Evolutionary conservation across 805 yeast genomes (phyloP), one percentile per base, ranked within the genome.

Genomic region (Lipomyces yamanashiensis): DNA sequence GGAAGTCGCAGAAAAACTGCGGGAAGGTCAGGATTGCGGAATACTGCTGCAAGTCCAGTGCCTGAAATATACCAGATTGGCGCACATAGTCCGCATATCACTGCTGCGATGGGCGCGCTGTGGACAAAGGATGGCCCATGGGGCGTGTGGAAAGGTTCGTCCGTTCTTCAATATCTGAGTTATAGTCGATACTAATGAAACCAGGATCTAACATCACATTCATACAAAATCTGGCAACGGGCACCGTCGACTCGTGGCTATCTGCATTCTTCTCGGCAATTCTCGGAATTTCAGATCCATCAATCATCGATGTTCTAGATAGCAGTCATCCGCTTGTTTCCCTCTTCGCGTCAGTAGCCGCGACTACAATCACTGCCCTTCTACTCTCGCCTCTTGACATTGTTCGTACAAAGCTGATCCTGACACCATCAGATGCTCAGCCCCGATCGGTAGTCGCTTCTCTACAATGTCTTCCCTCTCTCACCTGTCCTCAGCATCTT

Each of bases 181-280:
- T 88, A 9, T 77, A 83, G 62, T 92, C 84, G 79, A 84, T 69
- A 82, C 90, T 19, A 85, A 23, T 5, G 34, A 6, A 39, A 9
- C 2, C 33, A 81, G 76, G 96, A 23, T 59, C 70, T 88, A 33
- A 87, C 86, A 19, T 96, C 1, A 82, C 96, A 0, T 93, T 92
- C 71, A 80, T 95, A 19, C 82, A 88, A 73, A 87, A 84, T 59
- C 88, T 96, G 0, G 78, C 91, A 19, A 84, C 87, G 1, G 84
- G 86, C 54, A 88, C 96, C 0, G 77, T 92, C 52, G 93, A 90
- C 72, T 90, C 97, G 0, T 92, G 98, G 98, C 80, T 92, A 54
- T 88, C 96, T 0, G 97, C 97, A 2, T 84, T 92, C 67, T 73
- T 92, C 7, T 87, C 97, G 4, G 95, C 97, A 1, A 77, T 90